Percentiles rank a stretch among this genome's conserved stretches.
phyloP scores from a whole-genome alignment of 1,284 basidiomycete genomes.

The Rhodotorula glutinis region DNA sequence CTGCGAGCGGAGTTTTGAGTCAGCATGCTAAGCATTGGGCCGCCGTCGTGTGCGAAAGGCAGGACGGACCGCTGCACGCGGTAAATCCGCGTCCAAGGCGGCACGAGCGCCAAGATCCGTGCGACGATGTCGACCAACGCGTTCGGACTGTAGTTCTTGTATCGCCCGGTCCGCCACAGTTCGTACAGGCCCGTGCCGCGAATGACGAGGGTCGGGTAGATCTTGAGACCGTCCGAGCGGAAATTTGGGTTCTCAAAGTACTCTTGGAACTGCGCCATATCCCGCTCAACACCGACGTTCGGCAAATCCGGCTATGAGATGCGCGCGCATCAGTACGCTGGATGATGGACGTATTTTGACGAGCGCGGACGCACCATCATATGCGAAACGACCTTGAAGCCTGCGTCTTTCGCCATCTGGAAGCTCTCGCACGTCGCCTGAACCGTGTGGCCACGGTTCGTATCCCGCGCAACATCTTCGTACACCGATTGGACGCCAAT shows the following conservation, averaged over 20 bases:
- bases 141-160: conserved; percentile 99
- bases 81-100: conserved; percentile 98
- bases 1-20: conserved; percentile 51
- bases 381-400: conserved; percentile 98
- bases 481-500: conserved; percentile 99
- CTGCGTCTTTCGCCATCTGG: conserved; percentile 96
- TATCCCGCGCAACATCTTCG: conserved; percentile 97
- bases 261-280: conserved; percentile 96
- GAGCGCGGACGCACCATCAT: conserved; percentile 65
- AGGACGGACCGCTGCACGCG: conserved; percentile 78
- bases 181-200: conserved; percentile 80
- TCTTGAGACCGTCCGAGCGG: conserved; percentile 93
- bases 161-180: conserved; percentile 51
- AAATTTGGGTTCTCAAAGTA: conserved; percentile 99
- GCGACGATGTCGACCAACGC: conserved; percentile 97
- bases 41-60: background rate
- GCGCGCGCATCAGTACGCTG: too few relatives aligned
- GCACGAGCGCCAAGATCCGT: conserved; percentile 90
- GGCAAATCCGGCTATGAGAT: conserved; percentile 61
- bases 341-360: background rate
- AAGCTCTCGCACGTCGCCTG: conserved; percentile 96
- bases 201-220: conserved; percentile 98
- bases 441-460: conserved; percentile 92
- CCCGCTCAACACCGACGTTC: conserved; percentile 94
- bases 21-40: background rate